Evolutionary conservation across 192 early-diverging fungal species (phyloP).

Genomic region (Haplosporangium gracile): DNA sequence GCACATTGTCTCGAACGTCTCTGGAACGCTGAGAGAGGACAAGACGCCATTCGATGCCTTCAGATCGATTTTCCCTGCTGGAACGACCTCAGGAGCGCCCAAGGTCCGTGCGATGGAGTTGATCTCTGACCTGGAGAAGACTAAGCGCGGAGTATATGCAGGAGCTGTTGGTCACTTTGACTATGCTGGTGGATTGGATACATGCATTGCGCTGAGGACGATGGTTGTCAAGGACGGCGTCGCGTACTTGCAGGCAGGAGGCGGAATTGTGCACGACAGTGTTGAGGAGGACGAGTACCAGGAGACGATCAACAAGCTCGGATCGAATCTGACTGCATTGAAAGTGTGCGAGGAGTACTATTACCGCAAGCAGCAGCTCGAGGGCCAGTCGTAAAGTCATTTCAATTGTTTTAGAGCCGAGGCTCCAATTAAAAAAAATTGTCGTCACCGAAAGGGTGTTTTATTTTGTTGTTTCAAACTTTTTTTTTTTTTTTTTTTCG

Average conservation of each 20-base stretch:
- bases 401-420: too few species aligned
- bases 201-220: constrained; percentile 98
- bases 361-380: constrained; percentile 73
- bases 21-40: constrained; percentile 87
- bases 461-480: too few species aligned
- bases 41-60: constrained; percentile 97
- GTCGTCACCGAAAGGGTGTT: too few species aligned
- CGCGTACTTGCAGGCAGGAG: constrained; percentile 96
- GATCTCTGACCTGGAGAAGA: constrained; percentile 89
- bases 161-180: constrained; percentile 96
- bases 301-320: constrained; percentile 97
- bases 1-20: constrained; percentile 99
- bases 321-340: constrained; percentile 90
- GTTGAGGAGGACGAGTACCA: constrained; percentile 93
- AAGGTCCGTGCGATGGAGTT: constrained; percentile 98
- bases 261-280: constrained; percentile 97
- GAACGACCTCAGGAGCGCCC: constrained; percentile 98
- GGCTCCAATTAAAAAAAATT: too few species aligned
- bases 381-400: constrained; percentile 22
- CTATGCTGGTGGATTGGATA: constrained; percentile 94
- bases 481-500: too few species aligned
- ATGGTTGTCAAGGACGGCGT: constrained; percentile 98
- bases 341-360: constrained; percentile 87
- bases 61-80: constrained; percentile 97
- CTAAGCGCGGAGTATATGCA: constrained; percentile 94